Percentiles rank a stretch among this genome's conserved stretches.
These are phyloP conservation scores for Nakaseomyces uthaithaninus DNA, from an alignment of 1,139 yeast species.

Conservation along the genomic window DNA sequence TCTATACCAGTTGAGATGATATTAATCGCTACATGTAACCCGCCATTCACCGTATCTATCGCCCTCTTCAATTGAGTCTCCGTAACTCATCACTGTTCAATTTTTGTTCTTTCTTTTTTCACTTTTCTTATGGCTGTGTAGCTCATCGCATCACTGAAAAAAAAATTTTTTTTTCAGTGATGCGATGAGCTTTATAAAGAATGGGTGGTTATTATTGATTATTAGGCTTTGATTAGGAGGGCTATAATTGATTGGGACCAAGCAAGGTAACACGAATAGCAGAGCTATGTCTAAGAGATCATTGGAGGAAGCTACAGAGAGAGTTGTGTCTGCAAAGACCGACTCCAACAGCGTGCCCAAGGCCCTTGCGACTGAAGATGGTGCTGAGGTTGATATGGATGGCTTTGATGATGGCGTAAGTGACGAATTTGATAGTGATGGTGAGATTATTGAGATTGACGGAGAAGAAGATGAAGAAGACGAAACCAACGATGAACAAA, in stretches of 20 bases:
- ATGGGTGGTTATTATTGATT: background rate
- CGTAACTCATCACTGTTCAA: background rate
- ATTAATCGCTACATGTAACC: no score
- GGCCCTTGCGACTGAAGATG: conserved; percentile 24
- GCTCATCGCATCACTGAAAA: conserved; percentile 7
- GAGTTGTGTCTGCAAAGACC: conserved; percentile 36
- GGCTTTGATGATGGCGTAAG: conserved; percentile 93
- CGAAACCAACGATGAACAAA: conserved; percentile 29
- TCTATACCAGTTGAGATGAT: background rate
- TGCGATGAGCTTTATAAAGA: conserved; percentile 13
- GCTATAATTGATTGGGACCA: no score
- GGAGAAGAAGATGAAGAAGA: conserved; percentile 54
- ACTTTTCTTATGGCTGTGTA: background rate
- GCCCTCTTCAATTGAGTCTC: no score
- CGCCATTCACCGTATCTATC: no score
- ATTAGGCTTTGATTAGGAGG: background rate
- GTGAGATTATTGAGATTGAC: conserved; percentile 73
- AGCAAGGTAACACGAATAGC: no score
- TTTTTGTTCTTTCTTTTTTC: background rate
- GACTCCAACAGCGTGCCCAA: conserved; percentile 32
- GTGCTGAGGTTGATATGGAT: conserved; percentile 60
- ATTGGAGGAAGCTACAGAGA: conserved; percentile 35
- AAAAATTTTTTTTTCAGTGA: conserved; percentile 8
- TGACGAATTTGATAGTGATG: conserved; percentile 92
- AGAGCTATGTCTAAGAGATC: conserved; percentile 60